Percentiles rank a stretch among this genome's conserved stretches.
Evolutionary conservation across 495 filamentous ascomycete genomes (phyloP).

Genomic region (Neurospora pannonica): DNA sequence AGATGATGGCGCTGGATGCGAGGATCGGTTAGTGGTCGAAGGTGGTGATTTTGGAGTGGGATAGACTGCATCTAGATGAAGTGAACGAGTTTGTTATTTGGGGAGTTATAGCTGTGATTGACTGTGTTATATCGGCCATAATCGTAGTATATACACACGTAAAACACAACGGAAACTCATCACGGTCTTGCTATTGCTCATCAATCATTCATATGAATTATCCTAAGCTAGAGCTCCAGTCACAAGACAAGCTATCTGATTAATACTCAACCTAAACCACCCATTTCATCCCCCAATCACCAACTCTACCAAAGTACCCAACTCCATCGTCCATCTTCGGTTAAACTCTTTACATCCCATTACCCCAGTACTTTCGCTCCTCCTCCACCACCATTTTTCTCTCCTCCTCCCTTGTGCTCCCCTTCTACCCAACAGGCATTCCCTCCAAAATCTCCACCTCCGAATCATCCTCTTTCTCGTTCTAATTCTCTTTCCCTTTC

Average conservation of each 20-base stretch:
- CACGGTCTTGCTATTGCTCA: not conserved
- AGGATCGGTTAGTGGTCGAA: not conserved
- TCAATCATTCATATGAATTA: not conserved
- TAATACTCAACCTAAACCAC: not conserved
- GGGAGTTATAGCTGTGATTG: not conserved
- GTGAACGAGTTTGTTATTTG: not conserved
- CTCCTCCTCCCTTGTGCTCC: not conserved
- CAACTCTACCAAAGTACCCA: not conserved
- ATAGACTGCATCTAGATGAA: not conserved
- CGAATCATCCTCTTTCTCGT: not conserved
- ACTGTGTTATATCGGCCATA: not conserved
- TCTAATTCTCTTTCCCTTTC: not conserved
- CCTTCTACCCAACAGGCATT: not conserved
- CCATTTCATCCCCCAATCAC: not conserved
- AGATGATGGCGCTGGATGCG: conserved; percentile 55
- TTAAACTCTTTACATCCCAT: not conserved
- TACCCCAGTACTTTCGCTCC: not conserved
- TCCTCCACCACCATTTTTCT: not conserved
- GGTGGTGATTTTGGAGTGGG: not conserved
- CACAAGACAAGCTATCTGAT: not conserved
- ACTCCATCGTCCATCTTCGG: not conserved
- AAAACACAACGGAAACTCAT: not conserved
- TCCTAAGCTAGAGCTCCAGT: not conserved
- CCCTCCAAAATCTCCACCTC: not conserved
- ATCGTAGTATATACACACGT: not conserved